phyloP scores from a whole-genome alignment of 148 eudicot species.

The Cornus suecica region DNA sequence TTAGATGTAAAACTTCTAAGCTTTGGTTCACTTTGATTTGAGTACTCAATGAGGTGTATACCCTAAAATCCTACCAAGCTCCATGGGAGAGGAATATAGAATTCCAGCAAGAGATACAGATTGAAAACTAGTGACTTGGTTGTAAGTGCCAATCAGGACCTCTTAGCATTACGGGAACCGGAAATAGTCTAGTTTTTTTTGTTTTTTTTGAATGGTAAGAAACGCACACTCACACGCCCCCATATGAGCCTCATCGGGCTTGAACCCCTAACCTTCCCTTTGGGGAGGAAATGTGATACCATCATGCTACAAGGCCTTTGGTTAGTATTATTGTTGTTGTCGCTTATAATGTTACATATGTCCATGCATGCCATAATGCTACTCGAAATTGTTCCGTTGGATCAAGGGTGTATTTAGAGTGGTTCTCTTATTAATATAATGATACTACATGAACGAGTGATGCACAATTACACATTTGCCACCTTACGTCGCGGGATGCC shows the following conservation, averaged over 20 bases:
- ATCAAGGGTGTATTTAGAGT: background rate
- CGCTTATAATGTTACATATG: background rate
- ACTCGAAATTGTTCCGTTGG: background rate
- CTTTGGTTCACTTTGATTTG: background rate
- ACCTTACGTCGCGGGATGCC: slow-evolving; percentile 99
- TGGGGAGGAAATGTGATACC: too few species aligned
- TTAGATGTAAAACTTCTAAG: background rate
- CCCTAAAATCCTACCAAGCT: background rate
- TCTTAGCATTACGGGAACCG: background rate
- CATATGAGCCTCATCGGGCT: too few species aligned
- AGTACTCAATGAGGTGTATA: background rate
- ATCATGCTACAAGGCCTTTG: too few species aligned
- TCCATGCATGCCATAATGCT: background rate
- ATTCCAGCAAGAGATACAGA: too few species aligned
- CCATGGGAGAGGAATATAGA: background rate
- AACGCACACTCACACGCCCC: too few species aligned
- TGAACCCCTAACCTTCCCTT: too few species aligned
- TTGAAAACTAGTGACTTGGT: too few species aligned
- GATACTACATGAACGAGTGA: slow-evolving; percentile 12
- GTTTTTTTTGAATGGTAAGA: too few species aligned
- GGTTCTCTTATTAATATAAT: background rate
- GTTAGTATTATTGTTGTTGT: too few species aligned
- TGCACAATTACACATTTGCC: slow-evolving; percentile 31
- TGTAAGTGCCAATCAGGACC: too few species aligned
- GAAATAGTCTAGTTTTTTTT: background rate